phyloP scores from a whole-genome alignment of 2,329 filamentous ascomycete species.

The Trichoderma koningiopsis region DNA sequence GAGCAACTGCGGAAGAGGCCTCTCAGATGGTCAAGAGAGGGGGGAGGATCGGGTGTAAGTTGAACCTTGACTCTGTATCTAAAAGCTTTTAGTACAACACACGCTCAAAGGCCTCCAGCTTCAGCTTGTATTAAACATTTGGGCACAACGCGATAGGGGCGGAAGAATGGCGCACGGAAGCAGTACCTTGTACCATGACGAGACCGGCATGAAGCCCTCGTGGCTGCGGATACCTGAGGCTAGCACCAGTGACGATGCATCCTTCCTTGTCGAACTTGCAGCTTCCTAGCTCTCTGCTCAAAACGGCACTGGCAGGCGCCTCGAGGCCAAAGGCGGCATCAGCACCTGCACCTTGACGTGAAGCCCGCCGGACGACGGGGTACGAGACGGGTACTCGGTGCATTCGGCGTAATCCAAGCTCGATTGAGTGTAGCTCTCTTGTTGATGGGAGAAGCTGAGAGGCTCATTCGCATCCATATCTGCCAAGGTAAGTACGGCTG shows the following conservation, averaged over 20 bases:
- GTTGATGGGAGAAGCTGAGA: neutral
- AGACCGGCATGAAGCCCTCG: slow-evolving; percentile 14
- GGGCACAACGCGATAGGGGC: neutral
- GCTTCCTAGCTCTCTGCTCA: neutral
- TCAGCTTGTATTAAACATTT: too few species aligned
- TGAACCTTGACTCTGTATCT: neutral
- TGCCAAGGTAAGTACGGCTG: neutral
- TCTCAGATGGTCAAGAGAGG: neutral
- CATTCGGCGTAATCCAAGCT: slow-evolving; percentile 9
- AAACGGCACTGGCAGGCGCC: neutral
- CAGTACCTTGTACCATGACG: slow-evolving; percentile 4
- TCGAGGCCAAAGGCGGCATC: neutral
- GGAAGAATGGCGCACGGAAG: neutral
- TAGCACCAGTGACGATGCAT: neutral
- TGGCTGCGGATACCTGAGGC: slow-evolving; percentile 18
- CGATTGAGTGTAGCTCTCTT: neutral
- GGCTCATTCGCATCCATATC: neutral
- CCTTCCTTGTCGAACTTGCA: neutral
- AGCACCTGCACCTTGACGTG: neutral
- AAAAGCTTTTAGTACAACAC: neutral
- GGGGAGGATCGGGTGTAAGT: neutral
- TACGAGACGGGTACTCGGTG: slow-evolving; percentile 19
- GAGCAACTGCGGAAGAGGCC: neutral
- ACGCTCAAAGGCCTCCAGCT: neutral
- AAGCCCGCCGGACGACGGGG: neutral